phyloP scores from a whole-genome alignment of 768 basidiomycete species.

The Xerocomellus intermedius region DNA sequence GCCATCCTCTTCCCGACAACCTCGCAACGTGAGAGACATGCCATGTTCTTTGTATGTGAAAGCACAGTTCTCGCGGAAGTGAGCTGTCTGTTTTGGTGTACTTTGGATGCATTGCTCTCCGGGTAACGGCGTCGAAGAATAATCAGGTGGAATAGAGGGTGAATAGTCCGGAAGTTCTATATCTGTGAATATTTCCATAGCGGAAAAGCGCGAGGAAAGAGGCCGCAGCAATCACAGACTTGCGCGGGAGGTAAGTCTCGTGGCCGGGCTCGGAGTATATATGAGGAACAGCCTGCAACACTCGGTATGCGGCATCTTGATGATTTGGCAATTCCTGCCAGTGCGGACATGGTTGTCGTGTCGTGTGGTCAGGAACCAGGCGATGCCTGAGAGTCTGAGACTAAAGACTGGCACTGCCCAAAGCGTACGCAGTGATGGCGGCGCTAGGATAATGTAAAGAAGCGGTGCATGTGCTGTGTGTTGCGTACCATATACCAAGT shows the following conservation, averaged over 20 bases:
- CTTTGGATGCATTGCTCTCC: constrained; percentile 55
- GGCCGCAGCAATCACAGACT: background rate
- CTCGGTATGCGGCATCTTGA: constrained; percentile 2
- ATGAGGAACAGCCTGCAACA: constrained; percentile 15
- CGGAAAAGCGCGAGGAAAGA: constrained; percentile 1
- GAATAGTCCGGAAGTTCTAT: constrained; percentile 50
- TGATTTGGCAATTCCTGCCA: background rate
- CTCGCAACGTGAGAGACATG: constrained; percentile 30
- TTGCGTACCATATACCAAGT: background rate
- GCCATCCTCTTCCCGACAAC: constrained; percentile 32
- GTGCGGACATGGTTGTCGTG: constrained; percentile 11
- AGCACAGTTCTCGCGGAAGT: constrained; percentile 17
- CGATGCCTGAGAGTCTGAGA: too few relatives aligned
- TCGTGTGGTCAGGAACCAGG: constrained; percentile 13
- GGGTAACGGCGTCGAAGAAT: constrained; percentile 51
- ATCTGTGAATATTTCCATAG: constrained; percentile 14
- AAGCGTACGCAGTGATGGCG: constrained; percentile 9
- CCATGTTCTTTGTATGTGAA: constrained; percentile 32
- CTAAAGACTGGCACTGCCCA: constrained; percentile 12
- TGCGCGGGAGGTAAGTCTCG: background rate
- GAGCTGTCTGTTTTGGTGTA: constrained; percentile 32
- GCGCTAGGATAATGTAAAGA: background rate
- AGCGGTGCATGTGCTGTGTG: constrained; percentile 12
- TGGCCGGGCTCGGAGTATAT: constrained; percentile 17
- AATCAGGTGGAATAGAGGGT: constrained; percentile 53